phyloP scores from a whole-genome alignment of 306 rosid species.

The Sicyos edulis region DNA sequence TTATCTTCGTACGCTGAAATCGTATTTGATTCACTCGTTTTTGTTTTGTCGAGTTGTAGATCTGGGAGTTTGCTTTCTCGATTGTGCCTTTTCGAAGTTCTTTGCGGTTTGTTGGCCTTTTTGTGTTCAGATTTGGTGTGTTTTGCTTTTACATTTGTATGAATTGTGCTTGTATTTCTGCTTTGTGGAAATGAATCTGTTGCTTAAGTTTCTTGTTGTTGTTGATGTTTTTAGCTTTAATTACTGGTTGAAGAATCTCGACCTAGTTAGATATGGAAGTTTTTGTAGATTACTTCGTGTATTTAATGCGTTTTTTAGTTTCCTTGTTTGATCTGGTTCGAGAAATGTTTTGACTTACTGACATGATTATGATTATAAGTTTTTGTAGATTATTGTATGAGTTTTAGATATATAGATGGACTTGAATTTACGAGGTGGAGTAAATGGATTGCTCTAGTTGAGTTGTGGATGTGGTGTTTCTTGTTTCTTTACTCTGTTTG shows the following conservation, averaged over 20 bases:
- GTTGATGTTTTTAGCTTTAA: not conserved
- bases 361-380: not conserved
- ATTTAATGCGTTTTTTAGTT: not conserved
- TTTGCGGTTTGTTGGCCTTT: no score
- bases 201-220: not conserved
- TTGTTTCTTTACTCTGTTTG: not conserved
- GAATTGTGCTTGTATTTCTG: not conserved
- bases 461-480: not conserved
- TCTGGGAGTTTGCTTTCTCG: constrained; percentile 34
- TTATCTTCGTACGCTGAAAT: constrained; percentile 14
- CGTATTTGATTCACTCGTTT: constrained; percentile 24
- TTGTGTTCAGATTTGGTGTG: not conserved
- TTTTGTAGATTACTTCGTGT: not conserved
- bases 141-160: not conserved
- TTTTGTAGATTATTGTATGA: not conserved
- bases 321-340: constrained; percentile 7
- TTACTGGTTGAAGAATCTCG: not conserved
- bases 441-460: not conserved
- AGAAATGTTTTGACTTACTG: not conserved
- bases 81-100: constrained; percentile 19
- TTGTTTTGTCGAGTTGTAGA: constrained; percentile 28
- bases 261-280: not conserved
- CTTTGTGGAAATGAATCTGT: not conserved
- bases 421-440: not conserved
- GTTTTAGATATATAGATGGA: not conserved